A percentile compares a stretch with the other conserved stretches of the same genome.
Evolutionary conservation across 2,329 filamentous ascomycete species (phyloP).

Genomic region (Fusarium redolens): DNA sequence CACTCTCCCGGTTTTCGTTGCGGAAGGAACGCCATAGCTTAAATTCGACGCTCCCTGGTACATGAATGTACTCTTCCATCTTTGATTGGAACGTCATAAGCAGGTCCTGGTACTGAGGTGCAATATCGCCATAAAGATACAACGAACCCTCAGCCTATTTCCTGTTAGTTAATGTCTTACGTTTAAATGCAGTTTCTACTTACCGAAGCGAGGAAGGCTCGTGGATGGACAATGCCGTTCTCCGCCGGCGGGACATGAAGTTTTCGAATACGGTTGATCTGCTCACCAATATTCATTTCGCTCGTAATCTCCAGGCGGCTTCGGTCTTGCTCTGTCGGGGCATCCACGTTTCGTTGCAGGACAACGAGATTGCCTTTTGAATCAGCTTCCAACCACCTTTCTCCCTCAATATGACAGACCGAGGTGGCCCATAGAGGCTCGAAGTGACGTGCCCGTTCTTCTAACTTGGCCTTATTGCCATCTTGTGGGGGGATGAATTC

Average conservation of each 20-base stretch:
- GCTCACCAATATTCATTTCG: constrained; percentile 89
- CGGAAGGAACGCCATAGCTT: constrained; percentile 84
- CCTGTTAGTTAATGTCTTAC: constrained; percentile 20
- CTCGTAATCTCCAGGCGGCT: constrained; percentile 77
- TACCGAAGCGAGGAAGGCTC: constrained; percentile 90
- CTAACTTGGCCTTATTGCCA: constrained; percentile 70
- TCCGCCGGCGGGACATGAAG: constrained; percentile 74
- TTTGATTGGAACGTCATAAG: constrained; percentile 83
- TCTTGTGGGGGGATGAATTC: constrained; percentile 72
- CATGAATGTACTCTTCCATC: constrained; percentile 73
- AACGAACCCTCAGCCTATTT: constrained; percentile 86
- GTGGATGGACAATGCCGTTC: constrained; percentile 78
- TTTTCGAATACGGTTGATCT: constrained; percentile 87
- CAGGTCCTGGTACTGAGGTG: constrained; percentile 77
- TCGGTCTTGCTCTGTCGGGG: constrained; percentile 79
- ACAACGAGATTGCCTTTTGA: constrained; percentile 89
- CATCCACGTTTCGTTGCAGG: constrained; percentile 77
- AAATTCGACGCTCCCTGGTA: constrained; percentile 81
- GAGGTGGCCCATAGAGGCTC: constrained; percentile 86
- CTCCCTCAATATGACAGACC: constrained; percentile 75
- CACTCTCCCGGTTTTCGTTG: constrained; percentile 76
- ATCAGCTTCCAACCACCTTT: constrained; percentile 86
- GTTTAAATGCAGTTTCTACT: constrained; percentile 46
- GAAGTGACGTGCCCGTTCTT: constrained; percentile 82
- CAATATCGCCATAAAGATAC: constrained; percentile 87